These are phyloP conservation scores for Phaeosphaeriaceae sp. DNA, from an alignment of 2,329 filamentous ascomycete genomes.

Conservation along the genomic window DNA sequence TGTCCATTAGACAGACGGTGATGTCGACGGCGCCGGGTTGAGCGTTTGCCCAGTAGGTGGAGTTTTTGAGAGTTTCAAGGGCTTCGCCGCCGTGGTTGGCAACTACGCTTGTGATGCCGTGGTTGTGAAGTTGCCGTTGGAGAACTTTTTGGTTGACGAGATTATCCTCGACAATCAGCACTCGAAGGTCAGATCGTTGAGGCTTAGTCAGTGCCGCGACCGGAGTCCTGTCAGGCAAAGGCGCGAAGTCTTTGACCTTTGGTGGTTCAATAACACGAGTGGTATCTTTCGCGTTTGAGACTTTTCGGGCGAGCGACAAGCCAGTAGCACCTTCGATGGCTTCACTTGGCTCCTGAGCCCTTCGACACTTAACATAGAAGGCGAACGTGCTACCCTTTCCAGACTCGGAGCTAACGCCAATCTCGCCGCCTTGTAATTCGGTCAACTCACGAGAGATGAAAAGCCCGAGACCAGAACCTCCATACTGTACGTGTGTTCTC, in stretches of 20 bases:
- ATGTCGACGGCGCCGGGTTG: conserved; percentile 31
- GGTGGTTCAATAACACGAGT: conserved; percentile 21
- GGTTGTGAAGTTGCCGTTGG: conserved; percentile 58
- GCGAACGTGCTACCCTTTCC: conserved; percentile 77
- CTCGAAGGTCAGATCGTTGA: conserved; percentile 32
- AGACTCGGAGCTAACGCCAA: conserved; percentile 73
- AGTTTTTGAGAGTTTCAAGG: conserved; percentile 52
- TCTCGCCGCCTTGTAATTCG: conserved; percentile 80
- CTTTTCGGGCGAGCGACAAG: conserved; percentile 31
- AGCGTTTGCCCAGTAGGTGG: conserved; percentile 50
- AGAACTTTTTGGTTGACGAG: conserved; percentile 58
- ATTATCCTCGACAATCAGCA: conserved; percentile 54
- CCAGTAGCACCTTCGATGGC: conserved; percentile 32
- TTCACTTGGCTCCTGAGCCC: conserved; percentile 53
- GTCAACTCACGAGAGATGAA: conserved; percentile 83
- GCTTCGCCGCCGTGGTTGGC: conserved; percentile 60
- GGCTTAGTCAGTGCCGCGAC: conserved; percentile 13
- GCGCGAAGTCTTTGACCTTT: conserved; percentile 47
- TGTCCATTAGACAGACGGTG: conserved; percentile 47
- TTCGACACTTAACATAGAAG: conserved; percentile 76
- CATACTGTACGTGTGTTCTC: conserved; percentile 78
- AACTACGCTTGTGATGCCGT: conserved; percentile 55
- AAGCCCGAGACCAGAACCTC: conserved; percentile 77
- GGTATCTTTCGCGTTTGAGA: conserved; percentile 40
- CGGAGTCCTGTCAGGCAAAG: conserved; percentile 15